A percentile compares a stretch with the other conserved stretches of the same genome.
Evolutionary conservation across 352 stramenopile genomes (phyloP).

Genomic region (Globisporangium lucens): DNA sequence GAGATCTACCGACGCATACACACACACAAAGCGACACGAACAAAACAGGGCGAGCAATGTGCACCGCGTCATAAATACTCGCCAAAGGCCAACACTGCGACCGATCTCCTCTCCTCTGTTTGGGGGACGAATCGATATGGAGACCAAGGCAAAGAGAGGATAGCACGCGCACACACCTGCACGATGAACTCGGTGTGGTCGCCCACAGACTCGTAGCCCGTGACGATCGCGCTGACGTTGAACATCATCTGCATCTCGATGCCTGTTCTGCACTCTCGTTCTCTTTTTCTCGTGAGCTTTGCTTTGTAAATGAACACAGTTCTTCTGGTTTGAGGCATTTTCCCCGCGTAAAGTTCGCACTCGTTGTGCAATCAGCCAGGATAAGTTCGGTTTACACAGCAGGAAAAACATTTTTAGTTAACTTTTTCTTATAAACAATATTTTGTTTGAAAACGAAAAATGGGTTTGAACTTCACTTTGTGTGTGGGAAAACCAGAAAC

Average conservation of each 20-base stretch:
- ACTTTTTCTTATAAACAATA: no score
- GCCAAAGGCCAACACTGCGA: no score
- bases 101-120: not conserved
- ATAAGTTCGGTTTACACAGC: not conserved
- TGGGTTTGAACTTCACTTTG: slow-evolving; percentile 1
- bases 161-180: slow-evolving; percentile 28
- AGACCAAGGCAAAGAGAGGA: not conserved
- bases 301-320: not conserved
- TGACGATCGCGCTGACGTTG: slow-evolving; percentile 79
- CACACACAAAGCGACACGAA: not conserved
- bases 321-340: not conserved
- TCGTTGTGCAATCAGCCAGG: not conserved
- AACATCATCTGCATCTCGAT: slow-evolving; percentile 45
- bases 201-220: slow-evolving; percentile 76
- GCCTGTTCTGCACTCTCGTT: not conserved
- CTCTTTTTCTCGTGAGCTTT: not conserved
- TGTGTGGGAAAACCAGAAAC: not conserved
- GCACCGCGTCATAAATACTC: not conserved
- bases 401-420: no score
- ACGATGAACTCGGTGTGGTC: slow-evolving; percentile 87
- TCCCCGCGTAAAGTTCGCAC: slow-evolving; percentile 1
- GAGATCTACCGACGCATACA: slow-evolving; percentile 44
- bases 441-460: no score
- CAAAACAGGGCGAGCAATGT: not conserved
- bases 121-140: not conserved